Conservation (phyloP, 768 basidiomycete genomes). For the Russula sp. region DNA sequence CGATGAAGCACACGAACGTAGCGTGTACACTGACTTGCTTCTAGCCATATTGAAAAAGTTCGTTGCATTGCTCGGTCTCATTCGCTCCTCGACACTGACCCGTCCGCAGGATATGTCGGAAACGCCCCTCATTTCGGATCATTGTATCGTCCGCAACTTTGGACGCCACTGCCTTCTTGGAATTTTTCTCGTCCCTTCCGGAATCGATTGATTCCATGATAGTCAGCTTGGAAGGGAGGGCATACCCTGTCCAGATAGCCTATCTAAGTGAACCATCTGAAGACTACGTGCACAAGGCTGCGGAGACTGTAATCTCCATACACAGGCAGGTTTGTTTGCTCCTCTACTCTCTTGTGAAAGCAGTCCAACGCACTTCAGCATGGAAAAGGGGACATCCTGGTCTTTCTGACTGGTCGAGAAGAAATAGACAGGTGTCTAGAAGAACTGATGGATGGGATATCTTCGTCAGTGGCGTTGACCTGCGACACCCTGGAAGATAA, state of each 20-base stretch:
- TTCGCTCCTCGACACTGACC: background rate
- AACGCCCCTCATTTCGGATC: constrained; percentile 82
- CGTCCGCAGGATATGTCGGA: constrained; percentile 71
- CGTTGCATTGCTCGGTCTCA: background rate
- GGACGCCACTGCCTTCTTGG: constrained; percentile 81
- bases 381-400: constrained; percentile 80
- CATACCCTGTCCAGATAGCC: constrained; percentile 92
- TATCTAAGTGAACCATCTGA: constrained; percentile 72
- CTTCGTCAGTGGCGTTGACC: constrained; percentile 12
- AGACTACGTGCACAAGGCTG: constrained; percentile 80
- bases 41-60: constrained; percentile 93
- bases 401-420: constrained; percentile 93
- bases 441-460: constrained; percentile 60
- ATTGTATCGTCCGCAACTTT: constrained; percentile 96
- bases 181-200: constrained; percentile 74
- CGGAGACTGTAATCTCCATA: constrained; percentile 78
- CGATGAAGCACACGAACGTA: constrained; percentile 96
- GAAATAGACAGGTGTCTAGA: constrained; percentile 91
- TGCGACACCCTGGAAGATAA: constrained; percentile 13
- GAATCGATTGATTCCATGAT: constrained; percentile 70
- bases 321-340: constrained; percentile 54
- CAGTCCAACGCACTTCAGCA: constrained; percentile 42
- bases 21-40: constrained; percentile 91
- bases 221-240: constrained; percentile 86
- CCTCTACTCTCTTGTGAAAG: background rate